These are phyloP conservation scores for Acrodontium crateriforme DNA, from an alignment of 2,329 filamentous ascomycete genomes.

Conservation along the genomic window DNA sequence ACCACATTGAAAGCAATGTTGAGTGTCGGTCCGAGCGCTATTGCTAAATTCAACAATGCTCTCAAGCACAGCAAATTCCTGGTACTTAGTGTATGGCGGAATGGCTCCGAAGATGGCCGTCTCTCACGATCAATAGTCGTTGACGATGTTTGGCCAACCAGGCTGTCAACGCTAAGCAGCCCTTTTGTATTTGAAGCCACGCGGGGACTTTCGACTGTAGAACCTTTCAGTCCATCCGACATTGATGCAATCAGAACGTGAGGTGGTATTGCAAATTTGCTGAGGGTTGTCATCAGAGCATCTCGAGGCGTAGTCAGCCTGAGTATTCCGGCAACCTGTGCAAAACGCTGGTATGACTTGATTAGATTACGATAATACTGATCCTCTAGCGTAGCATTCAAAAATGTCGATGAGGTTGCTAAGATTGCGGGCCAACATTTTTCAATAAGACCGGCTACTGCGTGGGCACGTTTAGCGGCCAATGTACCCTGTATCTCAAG, in stretches of 20 bases:
- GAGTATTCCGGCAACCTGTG: constrained; percentile 83
- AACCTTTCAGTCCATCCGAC: constrained; percentile 14
- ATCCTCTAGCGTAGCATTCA: constrained; percentile 81
- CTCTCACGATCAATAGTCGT: constrained; percentile 41
- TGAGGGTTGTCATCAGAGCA: constrained; percentile 85
- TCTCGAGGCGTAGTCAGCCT: constrained; percentile 76
- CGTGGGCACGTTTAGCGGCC: constrained; percentile 55
- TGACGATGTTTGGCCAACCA: constrained; percentile 46
- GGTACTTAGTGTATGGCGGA: constrained; percentile 53
- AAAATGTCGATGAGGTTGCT: constrained; percentile 86
- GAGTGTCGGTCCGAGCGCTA: constrained; percentile 80
- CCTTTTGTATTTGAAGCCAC: constrained; percentile 59
- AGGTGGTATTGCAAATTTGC: constrained; percentile 81
- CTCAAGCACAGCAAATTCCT: constrained; percentile 81
- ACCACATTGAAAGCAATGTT: constrained; percentile 79
- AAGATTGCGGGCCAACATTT: constrained; percentile 92
- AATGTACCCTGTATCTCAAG: constrained; percentile 61
- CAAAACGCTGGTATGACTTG: constrained; percentile 84
- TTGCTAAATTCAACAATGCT: constrained; percentile 86
- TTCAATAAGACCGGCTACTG: constrained; percentile 71
- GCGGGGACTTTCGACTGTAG: constrained; percentile 38
- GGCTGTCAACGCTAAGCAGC: constrained; percentile 58
- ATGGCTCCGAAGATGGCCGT: constrained; percentile 42
- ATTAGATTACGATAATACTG: constrained; percentile 91
- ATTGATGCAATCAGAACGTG: constrained; percentile 41